Conservation (phyloP, 2,329 filamentous ascomycete genomes). For the Paraphaeosphaeria minitans region DNA sequence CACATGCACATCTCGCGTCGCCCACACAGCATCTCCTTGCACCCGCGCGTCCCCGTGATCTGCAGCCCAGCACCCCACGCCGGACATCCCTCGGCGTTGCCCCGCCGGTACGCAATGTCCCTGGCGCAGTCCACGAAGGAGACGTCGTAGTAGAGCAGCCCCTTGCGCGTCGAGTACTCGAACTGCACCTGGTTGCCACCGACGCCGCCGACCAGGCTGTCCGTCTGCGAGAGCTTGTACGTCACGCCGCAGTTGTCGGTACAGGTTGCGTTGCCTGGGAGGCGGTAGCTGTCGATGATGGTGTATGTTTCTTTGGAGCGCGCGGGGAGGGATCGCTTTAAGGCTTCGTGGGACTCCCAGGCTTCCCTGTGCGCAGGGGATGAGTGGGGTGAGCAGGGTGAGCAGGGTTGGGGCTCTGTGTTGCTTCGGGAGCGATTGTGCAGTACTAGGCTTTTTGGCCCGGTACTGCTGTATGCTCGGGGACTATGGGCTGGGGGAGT, state of each 20-base stretch:
- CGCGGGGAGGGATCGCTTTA: background rate
- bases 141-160: slow-evolving; percentile 1
- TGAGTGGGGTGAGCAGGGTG: background rate
- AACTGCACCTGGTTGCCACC: background rate
- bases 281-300: background rate
- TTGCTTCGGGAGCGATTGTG: too few relatives aligned
- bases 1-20: background rate
- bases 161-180: background rate
- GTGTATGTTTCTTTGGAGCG: background rate
- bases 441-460: too few relatives aligned
- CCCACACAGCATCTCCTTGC: background rate
- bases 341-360: background rate
- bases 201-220: background rate
- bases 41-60: background rate
- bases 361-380: background rate
- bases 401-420: background rate
- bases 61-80: background rate
- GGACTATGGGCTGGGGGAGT: background rate
- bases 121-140: slow-evolving; percentile 1
- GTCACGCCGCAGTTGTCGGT: slow-evolving; percentile 5
- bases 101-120: background rate
- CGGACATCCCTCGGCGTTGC: background rate
- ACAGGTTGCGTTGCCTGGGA: background rate
- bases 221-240: background rate
- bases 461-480: too few relatives aligned